Conservation (phyloP, 495 filamentous ascomycete genomes). For the Hypoxylon subgilvum region DNA sequence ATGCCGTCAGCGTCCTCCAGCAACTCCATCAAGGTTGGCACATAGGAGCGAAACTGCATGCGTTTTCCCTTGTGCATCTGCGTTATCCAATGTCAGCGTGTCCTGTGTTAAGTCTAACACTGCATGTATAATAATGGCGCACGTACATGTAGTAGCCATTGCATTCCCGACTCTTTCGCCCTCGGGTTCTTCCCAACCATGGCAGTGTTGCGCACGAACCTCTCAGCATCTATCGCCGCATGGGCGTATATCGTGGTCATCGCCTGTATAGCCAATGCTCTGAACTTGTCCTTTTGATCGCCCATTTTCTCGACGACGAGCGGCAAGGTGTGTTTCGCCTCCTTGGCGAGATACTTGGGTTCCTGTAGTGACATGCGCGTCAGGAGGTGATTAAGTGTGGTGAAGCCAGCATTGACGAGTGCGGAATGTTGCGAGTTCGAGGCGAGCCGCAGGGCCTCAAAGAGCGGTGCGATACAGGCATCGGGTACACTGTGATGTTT, state of each 20-base stretch:
- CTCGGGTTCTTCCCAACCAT: constrained; percentile 79
- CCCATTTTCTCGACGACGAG: constrained; percentile 83
- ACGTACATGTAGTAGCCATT: constrained; percentile 75
- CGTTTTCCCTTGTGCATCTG: constrained; percentile 79
- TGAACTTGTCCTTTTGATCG: constrained; percentile 83
- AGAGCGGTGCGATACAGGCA: constrained; percentile 69
- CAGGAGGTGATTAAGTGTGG: constrained; percentile 80
- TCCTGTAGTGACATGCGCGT: constrained; percentile 85
- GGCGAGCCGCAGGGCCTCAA: constrained; percentile 72
- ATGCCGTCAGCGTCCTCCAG: constrained; percentile 87
- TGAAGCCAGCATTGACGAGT: constrained; percentile 77
- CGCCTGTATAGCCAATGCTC: constrained; percentile 70
- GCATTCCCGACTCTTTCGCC: constrained; percentile 81
- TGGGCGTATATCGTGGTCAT: constrained; percentile 76
- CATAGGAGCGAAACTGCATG: constrained; percentile 80
- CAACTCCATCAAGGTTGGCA: constrained; percentile 79
- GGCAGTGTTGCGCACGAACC: constrained; percentile 75
- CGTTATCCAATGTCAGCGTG: constrained; percentile 26
- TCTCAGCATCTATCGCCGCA: constrained; percentile 74
- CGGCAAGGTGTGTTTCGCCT: constrained; percentile 70
- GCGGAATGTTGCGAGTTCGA: constrained; percentile 72
- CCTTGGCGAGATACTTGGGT: constrained; percentile 67
- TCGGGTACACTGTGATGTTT: constrained; percentile 87
- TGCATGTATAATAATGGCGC: constrained; percentile 10
- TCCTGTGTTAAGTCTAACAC: neutral